Conservation (phyloP, 306 rosid species). For the Cucumis cinereus region DNA sequence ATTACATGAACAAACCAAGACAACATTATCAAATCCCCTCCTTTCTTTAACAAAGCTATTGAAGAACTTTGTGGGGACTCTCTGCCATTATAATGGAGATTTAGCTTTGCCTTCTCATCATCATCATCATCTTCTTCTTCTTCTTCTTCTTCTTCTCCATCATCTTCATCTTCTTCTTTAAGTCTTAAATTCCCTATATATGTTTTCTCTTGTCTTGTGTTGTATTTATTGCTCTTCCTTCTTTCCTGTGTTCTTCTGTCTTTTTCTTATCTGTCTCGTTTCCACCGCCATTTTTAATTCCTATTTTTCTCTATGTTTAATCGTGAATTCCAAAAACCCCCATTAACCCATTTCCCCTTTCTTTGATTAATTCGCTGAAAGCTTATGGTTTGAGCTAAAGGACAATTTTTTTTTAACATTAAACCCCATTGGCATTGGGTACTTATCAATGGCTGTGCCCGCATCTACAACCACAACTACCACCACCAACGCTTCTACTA, state of each 20-base stretch:
- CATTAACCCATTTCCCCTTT: neutral
- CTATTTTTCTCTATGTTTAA: neutral
- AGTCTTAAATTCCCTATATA: neutral
- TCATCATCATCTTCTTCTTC: neutral
- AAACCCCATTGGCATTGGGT: neutral
- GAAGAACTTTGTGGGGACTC: neutral
- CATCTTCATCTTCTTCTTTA: neutral
- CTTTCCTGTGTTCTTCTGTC: conserved; percentile 7
- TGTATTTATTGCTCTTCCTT: neutral
- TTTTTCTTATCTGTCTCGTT: conserved; percentile 30
- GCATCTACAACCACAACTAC: conserved; percentile 26
- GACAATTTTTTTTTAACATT: conserved; percentile 19
- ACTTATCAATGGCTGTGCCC: conserved; percentile 37
- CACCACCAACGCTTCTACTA: conserved; percentile 9
- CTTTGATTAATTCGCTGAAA: conserved; percentile 10
- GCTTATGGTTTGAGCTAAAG: conserved; percentile 27
- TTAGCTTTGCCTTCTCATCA: neutral
- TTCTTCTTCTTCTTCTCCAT: neutral
- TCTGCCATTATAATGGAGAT: neutral
- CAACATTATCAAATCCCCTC: neutral
- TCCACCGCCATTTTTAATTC: conserved; percentile 43
- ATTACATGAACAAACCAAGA: no score
- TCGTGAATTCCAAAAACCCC: neutral
- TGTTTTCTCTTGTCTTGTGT: neutral
- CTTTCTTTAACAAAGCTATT: neutral